phyloP scores from a whole-genome alignment of 805 yeast species.

The Wickerhamomyces subpelliculosus region DNA sequence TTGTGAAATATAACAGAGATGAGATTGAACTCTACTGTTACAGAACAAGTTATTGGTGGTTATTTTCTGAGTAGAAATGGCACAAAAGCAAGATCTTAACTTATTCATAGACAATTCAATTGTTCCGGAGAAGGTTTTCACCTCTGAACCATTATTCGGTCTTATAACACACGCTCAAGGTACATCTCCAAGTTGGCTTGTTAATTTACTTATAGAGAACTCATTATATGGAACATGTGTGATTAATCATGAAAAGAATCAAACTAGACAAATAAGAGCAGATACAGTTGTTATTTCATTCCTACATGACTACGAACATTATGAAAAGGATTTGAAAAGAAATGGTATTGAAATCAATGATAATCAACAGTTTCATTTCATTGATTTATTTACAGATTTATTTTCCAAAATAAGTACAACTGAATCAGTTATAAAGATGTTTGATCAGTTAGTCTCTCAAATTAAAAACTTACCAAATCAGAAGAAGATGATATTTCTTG shows the following conservation, averaged over 20 bases:
- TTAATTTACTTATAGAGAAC: slow-evolving; percentile 48
- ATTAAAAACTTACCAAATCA: slow-evolving; percentile 2
- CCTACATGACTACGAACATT: slow-evolving; percentile 23
- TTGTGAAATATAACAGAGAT: too few species aligned
- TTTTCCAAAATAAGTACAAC: slow-evolving; percentile 28
- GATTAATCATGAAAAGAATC: slow-evolving; percentile 13
- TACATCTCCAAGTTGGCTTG: slow-evolving; percentile 60
- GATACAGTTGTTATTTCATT: slow-evolving; percentile 31
- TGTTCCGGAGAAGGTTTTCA: slow-evolving; percentile 18
- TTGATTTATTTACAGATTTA: slow-evolving; percentile 43
- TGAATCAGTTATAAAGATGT: slow-evolving; percentile 8
- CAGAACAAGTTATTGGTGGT: too few species aligned
- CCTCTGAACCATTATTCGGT: slow-evolving; percentile 21
- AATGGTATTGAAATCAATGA: slow-evolving; percentile 31
- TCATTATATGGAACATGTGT: slow-evolving; percentile 19
- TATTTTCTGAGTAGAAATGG: too few species aligned
- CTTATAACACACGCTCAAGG: slow-evolving; percentile 38
- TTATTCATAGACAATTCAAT: slow-evolving; percentile 47
- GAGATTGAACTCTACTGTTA: too few species aligned
- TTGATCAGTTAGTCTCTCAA: slow-evolving; percentile 7
- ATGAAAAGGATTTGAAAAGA: slow-evolving; percentile 29
- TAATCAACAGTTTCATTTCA: slow-evolving; percentile 25
- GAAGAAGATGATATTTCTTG: slow-evolving; percentile 33
- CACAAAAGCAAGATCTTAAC: slow-evolving; percentile 53
- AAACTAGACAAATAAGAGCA: slow-evolving; percentile 5